Evolutionary conservation across 345 rosid genomes (phyloP).

Genomic region (Clarkia xantiana): DNA sequence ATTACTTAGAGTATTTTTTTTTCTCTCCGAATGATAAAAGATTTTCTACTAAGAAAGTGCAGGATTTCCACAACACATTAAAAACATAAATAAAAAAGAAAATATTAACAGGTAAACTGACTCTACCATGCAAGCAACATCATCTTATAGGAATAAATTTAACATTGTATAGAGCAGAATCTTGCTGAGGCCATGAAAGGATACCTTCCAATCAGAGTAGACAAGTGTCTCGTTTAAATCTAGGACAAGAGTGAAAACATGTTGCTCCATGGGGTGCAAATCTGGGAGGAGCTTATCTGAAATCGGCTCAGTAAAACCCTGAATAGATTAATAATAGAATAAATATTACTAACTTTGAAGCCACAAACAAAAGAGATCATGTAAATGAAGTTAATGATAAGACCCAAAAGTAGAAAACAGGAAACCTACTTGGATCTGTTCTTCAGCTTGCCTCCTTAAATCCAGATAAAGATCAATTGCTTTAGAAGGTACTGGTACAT

Average conservation of each 20-base stretch:
- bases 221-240: constrained; percentile 88
- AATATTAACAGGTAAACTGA: no score
- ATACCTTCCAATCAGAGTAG: constrained; percentile 90
- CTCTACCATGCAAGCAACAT: neutral
- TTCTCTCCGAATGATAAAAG: no score
- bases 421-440: constrained; percentile 48
- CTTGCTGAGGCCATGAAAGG: neutral
- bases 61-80: no score
- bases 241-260: constrained; percentile 78
- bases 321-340: neutral
- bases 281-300: constrained; percentile 97
- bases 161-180: neutral
- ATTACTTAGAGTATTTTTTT: neutral
- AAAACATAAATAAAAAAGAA: no score
- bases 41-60: no score
- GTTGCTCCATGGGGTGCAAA: constrained; percentile 71
- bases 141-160: neutral
- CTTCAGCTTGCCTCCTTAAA: constrained; percentile 59
- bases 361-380: no score
- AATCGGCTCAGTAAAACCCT: constrained; percentile 86
- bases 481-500: constrained; percentile 58
- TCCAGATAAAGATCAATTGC: constrained; percentile 80
- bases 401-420: neutral
- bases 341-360: no score
- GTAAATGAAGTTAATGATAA: neutral